Percentiles rank a stretch among this genome's conserved stretches.
Evolutionary conservation across 2,329 filamentous ascomycete species (phyloP).

Genomic region (Paraphoma chrysanthemicola): DNA sequence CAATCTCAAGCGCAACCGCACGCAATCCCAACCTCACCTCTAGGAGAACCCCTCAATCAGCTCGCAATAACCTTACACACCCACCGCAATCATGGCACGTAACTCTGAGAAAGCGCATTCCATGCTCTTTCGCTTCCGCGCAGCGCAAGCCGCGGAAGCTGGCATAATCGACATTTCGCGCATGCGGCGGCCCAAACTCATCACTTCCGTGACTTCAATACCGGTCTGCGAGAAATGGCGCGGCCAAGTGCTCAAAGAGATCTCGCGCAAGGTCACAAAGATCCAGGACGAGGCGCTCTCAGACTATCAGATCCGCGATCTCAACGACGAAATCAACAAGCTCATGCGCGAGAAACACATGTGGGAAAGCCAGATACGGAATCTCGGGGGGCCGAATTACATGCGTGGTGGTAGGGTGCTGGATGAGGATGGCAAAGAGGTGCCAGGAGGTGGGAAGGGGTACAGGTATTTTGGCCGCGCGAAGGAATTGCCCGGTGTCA

Average conservation of each 20-base stretch:
- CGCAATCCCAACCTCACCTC: conserved; percentile 1
- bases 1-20: background rate
- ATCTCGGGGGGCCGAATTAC: conserved; percentile 96
- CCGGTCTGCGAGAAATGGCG: conserved; percentile 96
- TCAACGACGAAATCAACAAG: conserved; percentile 99
- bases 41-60: background rate
- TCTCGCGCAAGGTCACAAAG: conserved; percentile 93
- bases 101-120: conserved; percentile 99
- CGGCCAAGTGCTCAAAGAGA: conserved; percentile 95
- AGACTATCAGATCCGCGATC: conserved; percentile 95
- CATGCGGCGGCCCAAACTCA: conserved; percentile 86
- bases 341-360: conserved; percentile 98
- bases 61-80: conserved; percentile 5
- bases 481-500: conserved; percentile 88
- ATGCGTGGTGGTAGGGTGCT: conserved; percentile 71
- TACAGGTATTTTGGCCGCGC: conserved; percentile 89
- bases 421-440: conserved; percentile 63
- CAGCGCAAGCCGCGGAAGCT: conserved; percentile 92
- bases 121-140: conserved; percentile 99
- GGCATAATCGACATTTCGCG: conserved; percentile 94
- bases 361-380: conserved; percentile 97
- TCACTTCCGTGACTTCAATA: conserved; percentile 84
- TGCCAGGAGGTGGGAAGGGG: conserved; percentile 77
- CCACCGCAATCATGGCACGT: conserved; percentile 67
- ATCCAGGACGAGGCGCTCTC: conserved; percentile 92